phyloP scores from a whole-genome alignment of 176 grass and related monocot species.

The Raddia guianensis region DNA sequence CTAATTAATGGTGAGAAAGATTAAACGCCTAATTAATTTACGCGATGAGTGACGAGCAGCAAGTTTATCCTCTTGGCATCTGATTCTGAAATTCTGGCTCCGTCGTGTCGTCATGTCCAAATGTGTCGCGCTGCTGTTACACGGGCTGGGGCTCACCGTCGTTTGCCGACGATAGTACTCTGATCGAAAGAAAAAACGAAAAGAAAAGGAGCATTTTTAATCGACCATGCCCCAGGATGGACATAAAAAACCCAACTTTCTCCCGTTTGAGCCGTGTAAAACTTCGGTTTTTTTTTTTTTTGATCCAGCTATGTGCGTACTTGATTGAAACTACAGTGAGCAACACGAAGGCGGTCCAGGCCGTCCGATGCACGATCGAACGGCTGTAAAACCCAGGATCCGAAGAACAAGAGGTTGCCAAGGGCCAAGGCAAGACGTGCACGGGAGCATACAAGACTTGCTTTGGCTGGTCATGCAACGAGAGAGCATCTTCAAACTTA shows the following conservation, averaged over 20 bases:
- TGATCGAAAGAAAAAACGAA: not conserved
- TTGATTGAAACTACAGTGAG: not conserved
- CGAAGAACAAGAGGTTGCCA: not conserved
- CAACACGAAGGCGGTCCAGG: not conserved
- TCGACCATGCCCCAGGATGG: not conserved
- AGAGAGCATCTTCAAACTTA: constrained; percentile 16
- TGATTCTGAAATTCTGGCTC: not conserved
- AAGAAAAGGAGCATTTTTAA: no score
- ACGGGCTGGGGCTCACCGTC: not conserved
- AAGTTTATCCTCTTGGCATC: constrained; percentile 20
- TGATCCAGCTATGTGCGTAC: not conserved
- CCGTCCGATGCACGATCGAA: not conserved
- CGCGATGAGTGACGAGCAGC: no score
- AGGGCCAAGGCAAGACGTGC: not conserved
- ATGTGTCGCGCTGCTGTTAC: not conserved
- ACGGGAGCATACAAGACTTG: not conserved
- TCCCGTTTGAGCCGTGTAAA: not conserved
- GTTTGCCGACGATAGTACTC: not conserved
- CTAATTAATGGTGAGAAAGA: not conserved
- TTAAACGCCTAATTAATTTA: no score
- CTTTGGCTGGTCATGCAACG: not conserved
- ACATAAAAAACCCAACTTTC: not conserved
- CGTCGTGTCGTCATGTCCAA: not conserved
- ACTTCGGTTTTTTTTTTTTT: not conserved
- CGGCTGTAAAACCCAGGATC: not conserved